These are phyloP conservation scores for Pythium rishiriense DNA, from an alignment of 352 stramenopile species.

Conservation along the genomic window DNA sequence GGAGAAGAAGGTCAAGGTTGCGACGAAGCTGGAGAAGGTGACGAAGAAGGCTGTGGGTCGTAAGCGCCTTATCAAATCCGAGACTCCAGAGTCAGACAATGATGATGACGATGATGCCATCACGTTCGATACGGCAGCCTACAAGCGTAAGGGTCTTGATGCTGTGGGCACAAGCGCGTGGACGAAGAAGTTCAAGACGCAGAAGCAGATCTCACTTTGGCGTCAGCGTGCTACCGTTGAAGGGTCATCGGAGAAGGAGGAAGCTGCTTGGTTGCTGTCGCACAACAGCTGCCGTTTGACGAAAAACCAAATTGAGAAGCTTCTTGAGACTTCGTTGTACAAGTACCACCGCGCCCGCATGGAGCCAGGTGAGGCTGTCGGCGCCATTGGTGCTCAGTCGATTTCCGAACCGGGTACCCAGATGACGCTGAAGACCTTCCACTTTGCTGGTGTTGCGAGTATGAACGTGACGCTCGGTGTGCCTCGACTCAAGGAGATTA, in stretches of 20 bases:
- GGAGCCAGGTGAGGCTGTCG: slow-evolving; percentile 96
- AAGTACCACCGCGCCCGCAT: slow-evolving; percentile 89
- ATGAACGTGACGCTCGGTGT: slow-evolving; percentile 99
- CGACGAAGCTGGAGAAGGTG: slow-evolving; percentile 66
- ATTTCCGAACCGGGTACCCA: slow-evolving; percentile 96
- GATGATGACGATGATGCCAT: slow-evolving; percentile 51
- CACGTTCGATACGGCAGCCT: slow-evolving; percentile 45
- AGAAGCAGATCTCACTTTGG: slow-evolving; percentile 53
- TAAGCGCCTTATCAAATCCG: slow-evolving; percentile 55
- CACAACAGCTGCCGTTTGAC: slow-evolving; percentile 94
- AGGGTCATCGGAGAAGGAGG: slow-evolving; percentile 61
- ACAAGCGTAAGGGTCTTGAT: slow-evolving; percentile 70
- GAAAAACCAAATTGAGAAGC: slow-evolving; percentile 64
- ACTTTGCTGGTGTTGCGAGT: slow-evolving; percentile 98
- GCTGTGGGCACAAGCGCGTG: slow-evolving; percentile 59
- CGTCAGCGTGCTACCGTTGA: slow-evolving; percentile 46
- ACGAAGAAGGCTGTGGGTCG: slow-evolving; percentile 39
- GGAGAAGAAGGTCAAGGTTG: slow-evolving; percentile 60
- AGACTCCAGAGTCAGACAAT: slow-evolving; percentile 30
- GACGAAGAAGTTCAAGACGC: slow-evolving; percentile 64
- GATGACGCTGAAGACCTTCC: slow-evolving; percentile 99
- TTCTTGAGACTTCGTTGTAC: slow-evolving; percentile 76
- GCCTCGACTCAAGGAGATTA: slow-evolving; percentile 97
- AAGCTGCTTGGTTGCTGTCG: slow-evolving; percentile 76
- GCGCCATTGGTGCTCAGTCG: slow-evolving; percentile 96